Evolutionary conservation across 306 rosid genomes (phyloP).

Genomic region (Dicorynia guianensis): DNA sequence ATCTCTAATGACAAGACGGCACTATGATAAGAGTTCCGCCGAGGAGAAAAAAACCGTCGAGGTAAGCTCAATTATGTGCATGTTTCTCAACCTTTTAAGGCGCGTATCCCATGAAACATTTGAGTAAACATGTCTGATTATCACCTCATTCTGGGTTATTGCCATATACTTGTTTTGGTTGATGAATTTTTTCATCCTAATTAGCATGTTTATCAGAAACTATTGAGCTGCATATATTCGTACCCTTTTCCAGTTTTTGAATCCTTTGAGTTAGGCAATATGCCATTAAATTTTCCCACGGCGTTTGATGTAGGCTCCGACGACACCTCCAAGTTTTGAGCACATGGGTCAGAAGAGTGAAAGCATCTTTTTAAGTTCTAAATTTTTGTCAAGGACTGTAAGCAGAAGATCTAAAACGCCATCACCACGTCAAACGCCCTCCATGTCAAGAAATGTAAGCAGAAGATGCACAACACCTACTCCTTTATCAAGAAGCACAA

Average conservation of each 20-base stretch:
- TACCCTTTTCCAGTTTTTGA: not conserved
- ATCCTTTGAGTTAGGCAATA: not conserved
- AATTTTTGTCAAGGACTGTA: conserved; percentile 38
- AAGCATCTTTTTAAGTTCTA: conserved; percentile 46
- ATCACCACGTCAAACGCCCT: conserved; percentile 48
- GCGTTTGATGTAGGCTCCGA: conserved; percentile 32
- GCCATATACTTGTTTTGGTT: not conserved
- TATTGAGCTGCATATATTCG: not conserved
- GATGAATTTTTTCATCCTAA: not conserved
- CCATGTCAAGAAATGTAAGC: conserved; percentile 50
- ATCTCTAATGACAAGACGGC: conserved; percentile 38
- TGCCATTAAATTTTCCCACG: conserved; percentile 16
- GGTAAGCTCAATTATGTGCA: conserved; percentile 39
- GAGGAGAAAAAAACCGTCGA: not conserved
- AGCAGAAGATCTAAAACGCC: conserved; percentile 78
- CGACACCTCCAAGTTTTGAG: conserved; percentile 32
- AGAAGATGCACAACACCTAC: conserved; percentile 52
- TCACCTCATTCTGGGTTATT: not conserved
- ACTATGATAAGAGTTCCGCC: conserved; percentile 31
- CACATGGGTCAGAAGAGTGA: conserved; percentile 51
- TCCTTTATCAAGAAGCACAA: conserved; percentile 38
- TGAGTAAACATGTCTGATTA: not conserved
- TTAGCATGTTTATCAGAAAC: too few species aligned
- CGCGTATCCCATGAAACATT: not conserved
- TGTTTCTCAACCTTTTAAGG: not conserved